Percentiles rank a stretch among this genome's conserved stretches.
These are phyloP conservation scores for Hypoxylon lenormandii DNA, from an alignment of 495 filamentous ascomycete genomes.

Conservation along the genomic window DNA sequence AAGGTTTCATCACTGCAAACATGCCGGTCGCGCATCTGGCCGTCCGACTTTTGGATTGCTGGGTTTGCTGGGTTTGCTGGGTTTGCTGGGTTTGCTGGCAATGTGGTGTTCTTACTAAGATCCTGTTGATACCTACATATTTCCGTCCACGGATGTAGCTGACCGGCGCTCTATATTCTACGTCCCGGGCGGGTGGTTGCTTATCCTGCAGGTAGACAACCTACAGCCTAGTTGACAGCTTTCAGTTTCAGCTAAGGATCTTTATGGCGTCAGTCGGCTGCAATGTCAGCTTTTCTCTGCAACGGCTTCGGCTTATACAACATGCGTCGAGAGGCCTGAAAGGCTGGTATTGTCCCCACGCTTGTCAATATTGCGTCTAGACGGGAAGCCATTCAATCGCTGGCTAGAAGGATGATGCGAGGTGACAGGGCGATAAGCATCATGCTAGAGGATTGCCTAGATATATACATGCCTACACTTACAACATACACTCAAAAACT, in stretches of 20 bases:
- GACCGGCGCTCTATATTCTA: constrained; percentile 10
- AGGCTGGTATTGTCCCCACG: constrained; percentile 1
- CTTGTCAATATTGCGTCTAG: constrained; percentile 15
- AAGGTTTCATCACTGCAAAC: constrained; percentile 24
- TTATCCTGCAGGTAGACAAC: constrained; percentile 22
- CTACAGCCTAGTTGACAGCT: constrained; percentile 13
- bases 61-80: no score
- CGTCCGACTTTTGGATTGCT: constrained; percentile 3
- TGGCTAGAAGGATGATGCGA: constrained; percentile 27
- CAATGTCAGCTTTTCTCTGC: constrained; percentile 21
- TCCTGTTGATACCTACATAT: neutral
- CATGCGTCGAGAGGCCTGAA: constrained; percentile 22
- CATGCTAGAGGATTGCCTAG: constrained; percentile 21
- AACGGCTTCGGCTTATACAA: constrained; percentile 19
- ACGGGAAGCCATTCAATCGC: constrained; percentile 3
- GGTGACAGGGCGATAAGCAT: constrained; percentile 29
- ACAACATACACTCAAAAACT: neutral
- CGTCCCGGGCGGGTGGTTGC: constrained; percentile 28
- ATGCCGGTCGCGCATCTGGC: constrained; percentile 21
- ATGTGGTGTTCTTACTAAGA: neutral
- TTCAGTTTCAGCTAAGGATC: constrained; percentile 21
- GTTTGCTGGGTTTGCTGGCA: no score
- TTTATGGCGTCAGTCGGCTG: constrained; percentile 28
- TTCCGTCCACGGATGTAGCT: no score
- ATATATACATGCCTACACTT: no score